Evolutionary conservation across 1,139 yeast species (phyloP), one percentile per base, ranked within the genome.

Genomic region (Blastobotrys buckinghamii): DNA sequence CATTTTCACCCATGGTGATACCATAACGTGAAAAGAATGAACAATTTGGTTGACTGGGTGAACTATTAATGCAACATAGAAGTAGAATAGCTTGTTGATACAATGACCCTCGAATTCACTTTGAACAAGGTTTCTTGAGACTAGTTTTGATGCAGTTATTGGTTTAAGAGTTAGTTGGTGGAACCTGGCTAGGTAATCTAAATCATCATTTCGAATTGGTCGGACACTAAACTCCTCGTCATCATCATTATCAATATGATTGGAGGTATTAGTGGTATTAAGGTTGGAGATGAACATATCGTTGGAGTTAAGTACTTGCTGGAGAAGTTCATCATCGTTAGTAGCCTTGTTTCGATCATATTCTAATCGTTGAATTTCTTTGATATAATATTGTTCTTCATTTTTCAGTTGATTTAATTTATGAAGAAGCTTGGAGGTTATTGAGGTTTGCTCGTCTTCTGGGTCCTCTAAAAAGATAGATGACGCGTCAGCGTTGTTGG

Each of bases 41-140:
- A 57, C 55, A 8, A 48, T 33, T 26, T 57, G 50, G 13, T 53
- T 50, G 2, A 44, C 45, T 8, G 54, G 44, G n/a, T 47, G 44
- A 38, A 55, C 51, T 8, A 51, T 50, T 6, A 54, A 37, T 29
- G 45, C 36, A 27, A 56, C 55, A 6, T 38, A 17, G 38, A 58
- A 59, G n/a, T 38, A 44, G 27, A 59, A 53, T 30, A 54, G 44
- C 9, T 32, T 27, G 17, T 44, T 42, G n/a, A n/a, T 22, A 42
- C 58, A 57, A n/a, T 39, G 19, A 22, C 60, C 59, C 6, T 38
- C 42, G 34, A 57, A 55, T 17, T 48, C 51, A 29, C 42, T 54
- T 30, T 41, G 35, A 36, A 50, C 48, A 26, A 51, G 33, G 37
- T 51, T 47, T 17, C 53, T 37, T 5, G 51, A 38, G 34, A 39